Conservation (phyloP, 805 yeast species). For the Spathaspora hagerdaliae region DNA sequence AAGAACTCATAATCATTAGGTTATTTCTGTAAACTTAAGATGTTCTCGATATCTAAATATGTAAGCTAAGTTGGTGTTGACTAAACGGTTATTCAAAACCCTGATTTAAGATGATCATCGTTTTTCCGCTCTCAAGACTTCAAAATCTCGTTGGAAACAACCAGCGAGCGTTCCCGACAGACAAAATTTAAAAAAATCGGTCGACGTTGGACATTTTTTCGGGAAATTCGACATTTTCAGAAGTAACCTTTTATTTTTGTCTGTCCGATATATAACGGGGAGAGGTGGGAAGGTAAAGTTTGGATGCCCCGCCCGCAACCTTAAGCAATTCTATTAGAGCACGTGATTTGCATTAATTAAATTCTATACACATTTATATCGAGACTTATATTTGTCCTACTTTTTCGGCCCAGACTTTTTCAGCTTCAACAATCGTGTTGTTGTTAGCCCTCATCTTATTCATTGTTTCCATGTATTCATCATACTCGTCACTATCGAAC, state of each 20-base stretch:
- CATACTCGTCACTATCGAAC: constrained; percentile 89
- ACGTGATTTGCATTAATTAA: not conserved
- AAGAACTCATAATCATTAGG: not conserved
- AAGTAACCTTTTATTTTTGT: too few species aligned
- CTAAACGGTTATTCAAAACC: not conserved
- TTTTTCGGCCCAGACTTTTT: constrained; percentile 63
- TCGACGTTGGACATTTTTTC: too few species aligned
- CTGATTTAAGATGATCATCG: not conserved
- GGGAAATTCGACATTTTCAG: too few species aligned
- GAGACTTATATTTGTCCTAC: constrained; percentile 13
- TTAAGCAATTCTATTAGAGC: not conserved
- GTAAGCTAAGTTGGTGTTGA: too few species aligned
- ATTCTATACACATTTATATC: not conserved
- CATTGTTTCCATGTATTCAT: constrained; percentile 94
- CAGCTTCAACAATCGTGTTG: constrained; percentile 89
- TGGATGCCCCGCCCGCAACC: not conserved
- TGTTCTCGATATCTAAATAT: too few species aligned
- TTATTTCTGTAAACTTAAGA: too few species aligned
- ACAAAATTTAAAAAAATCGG: too few species aligned
- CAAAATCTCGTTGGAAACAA: too few species aligned
- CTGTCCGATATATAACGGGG: too few species aligned
- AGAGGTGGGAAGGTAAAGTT: not conserved
- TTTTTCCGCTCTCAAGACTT: too few species aligned
- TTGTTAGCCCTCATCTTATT: constrained; percentile 95
- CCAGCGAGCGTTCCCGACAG: too few species aligned